Conservation (phyloP, 257 asterid genomes). For the Solanum piurae region DNA sequence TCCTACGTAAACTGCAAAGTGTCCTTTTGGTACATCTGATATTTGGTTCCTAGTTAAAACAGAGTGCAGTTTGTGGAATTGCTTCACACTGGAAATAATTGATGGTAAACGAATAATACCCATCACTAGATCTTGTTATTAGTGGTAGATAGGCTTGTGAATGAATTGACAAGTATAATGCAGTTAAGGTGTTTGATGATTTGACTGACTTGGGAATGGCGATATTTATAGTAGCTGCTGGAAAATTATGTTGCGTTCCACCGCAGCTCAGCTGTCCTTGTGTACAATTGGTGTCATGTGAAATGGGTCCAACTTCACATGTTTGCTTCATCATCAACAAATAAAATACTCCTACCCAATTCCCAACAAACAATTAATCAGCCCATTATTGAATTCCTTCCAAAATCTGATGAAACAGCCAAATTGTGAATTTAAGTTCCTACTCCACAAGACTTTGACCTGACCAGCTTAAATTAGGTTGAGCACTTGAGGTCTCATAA, state of each 20-base stretch:
- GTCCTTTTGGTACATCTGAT: constrained; percentile 5
- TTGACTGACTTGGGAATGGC: background rate
- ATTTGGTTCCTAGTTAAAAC: background rate
- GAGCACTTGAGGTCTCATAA: no score
- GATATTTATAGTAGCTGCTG: background rate
- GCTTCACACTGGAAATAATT: constrained; percentile 5
- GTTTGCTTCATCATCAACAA: background rate
- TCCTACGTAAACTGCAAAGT: background rate
- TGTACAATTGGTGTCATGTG: background rate
- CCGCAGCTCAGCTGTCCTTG: background rate
- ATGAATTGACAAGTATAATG: background rate
- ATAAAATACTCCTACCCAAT: background rate
- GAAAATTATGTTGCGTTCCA: background rate
- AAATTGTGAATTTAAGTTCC: no score
- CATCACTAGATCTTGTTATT: background rate
- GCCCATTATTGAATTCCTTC: background rate
- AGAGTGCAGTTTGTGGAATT: constrained; percentile 16
- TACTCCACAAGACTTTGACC: no score
- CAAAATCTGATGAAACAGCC: no score
- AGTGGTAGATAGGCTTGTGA: background rate
- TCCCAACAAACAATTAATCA: background rate
- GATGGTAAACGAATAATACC: constrained; percentile 20
- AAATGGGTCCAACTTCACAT: constrained; percentile 10
- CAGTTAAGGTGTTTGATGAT: background rate
- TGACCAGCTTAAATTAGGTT: no score